Percentiles rank a stretch among this genome's conserved stretches.
These are phyloP conservation scores for Scutellaria baicalensis DNA, from an alignment of 257 asterid species.

Conservation along the genomic window DNA sequence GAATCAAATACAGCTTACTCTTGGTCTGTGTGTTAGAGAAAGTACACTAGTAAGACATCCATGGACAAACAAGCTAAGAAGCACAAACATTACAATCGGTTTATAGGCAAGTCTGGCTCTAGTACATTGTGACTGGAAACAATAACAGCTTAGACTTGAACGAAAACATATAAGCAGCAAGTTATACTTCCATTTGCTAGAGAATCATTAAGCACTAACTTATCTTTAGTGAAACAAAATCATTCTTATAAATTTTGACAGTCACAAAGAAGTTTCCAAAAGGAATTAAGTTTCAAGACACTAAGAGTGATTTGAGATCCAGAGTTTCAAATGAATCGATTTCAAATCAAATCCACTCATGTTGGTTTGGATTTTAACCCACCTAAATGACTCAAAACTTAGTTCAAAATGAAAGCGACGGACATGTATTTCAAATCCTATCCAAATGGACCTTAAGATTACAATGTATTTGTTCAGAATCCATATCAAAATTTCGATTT, in stretches of 20 bases:
- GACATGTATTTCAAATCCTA: too few species aligned
- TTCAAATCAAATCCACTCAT: too few species aligned
- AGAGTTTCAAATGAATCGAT: too few species aligned
- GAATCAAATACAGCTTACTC: conserved; percentile 74
- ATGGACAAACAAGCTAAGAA: not conserved
- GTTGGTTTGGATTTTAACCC: too few species aligned
- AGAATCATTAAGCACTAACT: not conserved
- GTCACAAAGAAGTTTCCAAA: too few species aligned
- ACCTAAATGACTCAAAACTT: too few species aligned
- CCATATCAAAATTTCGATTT: not conserved
- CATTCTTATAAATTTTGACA: not conserved
- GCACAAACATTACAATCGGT: not conserved
- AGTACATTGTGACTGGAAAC: not conserved
- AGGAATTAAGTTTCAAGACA: too few species aligned
- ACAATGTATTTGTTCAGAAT: not conserved
- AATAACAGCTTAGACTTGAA: not conserved
- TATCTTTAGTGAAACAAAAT: not conserved
- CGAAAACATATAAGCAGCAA: not conserved
- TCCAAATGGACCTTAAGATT: too few species aligned
- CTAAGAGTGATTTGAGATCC: too few species aligned
- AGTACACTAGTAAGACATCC: conserved; percentile 13
- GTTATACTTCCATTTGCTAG: not conserved
- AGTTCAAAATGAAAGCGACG: too few species aligned
- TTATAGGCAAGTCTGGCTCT: too few species aligned
- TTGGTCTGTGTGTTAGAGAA: conserved; percentile 48